Conservation (phyloP, 305 asterid genomes). For the Striga hermonthica region DNA sequence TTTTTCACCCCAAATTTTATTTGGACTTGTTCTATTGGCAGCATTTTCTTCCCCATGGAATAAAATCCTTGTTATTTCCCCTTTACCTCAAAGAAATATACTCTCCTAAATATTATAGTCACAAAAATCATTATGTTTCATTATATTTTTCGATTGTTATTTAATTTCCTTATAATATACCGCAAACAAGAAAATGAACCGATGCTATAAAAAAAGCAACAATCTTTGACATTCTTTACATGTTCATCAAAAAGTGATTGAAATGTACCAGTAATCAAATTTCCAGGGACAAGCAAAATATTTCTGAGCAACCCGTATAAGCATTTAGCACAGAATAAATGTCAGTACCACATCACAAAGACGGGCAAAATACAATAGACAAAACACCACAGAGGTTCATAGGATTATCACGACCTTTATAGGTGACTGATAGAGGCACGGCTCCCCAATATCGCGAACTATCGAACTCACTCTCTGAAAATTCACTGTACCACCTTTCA, state of each 20-base stretch:
- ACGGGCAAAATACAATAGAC: not conserved
- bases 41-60: conserved; percentile 2
- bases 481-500: conserved; percentile 64
- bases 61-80: not conserved
- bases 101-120: not conserved
- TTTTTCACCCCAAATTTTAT: not conserved
- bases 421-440: conserved; percentile 87
- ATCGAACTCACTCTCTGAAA: conserved; percentile 80
- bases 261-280: not conserved
- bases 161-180: not conserved
- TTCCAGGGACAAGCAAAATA: conserved; percentile 8
- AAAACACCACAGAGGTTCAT: conserved; percentile 38
- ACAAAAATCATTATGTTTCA: not conserved
- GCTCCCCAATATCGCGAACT: conserved; percentile 94
- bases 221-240: not conserved
- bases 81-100: not conserved
- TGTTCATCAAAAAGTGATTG: not conserved
- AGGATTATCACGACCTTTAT: conserved; percentile 76
- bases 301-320: not conserved
- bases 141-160: not conserved
- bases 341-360: conserved; percentile 9
- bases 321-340: conserved; percentile 2
- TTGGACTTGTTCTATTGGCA: not conserved
- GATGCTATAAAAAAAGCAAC: conserved; percentile 1
- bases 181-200: conserved; percentile 8